Evolutionary conservation across 1,284 basidiomycete species (phyloP).

Genomic region (Xerocomus nothofagi): DNA sequence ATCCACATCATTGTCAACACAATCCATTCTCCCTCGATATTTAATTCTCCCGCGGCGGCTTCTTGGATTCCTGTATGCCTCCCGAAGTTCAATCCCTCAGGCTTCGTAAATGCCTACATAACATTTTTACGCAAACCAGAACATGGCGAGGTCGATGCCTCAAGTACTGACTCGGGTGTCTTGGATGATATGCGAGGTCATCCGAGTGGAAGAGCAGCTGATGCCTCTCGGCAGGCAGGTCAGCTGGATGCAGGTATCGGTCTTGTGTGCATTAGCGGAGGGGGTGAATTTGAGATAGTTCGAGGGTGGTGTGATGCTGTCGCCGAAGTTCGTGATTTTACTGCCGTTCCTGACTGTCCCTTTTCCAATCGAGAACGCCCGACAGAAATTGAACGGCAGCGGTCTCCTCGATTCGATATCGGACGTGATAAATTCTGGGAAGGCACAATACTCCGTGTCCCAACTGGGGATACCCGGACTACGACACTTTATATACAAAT

Average conservation of each 20-base stretch:
- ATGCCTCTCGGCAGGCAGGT: conserved; percentile 5
- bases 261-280: conserved; percentile 67
- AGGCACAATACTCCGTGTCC: conserved; percentile 62
- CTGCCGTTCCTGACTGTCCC: background rate
- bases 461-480: conserved; percentile 85
- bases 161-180: conserved; percentile 11
- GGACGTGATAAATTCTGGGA: conserved; percentile 47
- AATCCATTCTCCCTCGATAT: conserved; percentile 65
- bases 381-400: conserved; percentile 61
- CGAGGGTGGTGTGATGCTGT: conserved; percentile 71
- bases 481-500: conserved; percentile 95
- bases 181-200: conserved; percentile 3
- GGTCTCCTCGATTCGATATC: conserved; percentile 54
- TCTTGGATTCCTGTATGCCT: conserved; percentile 96
- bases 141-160: conserved; percentile 26
- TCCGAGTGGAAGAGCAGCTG: background rate
- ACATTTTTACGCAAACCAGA: conserved; percentile 57
- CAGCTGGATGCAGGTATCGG: conserved; percentile 45
- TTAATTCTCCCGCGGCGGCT: conserved; percentile 72
- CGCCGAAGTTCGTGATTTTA: conserved; percentile 48
- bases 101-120: conserved; percentile 93
- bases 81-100: conserved; percentile 89
- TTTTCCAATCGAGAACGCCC: background rate
- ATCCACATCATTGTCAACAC: conserved; percentile 88
- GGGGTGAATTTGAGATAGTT: conserved; percentile 67